Evolutionary conservation across 495 filamentous ascomycete species (phyloP).

Genomic region (Trichoderma reesei): DNA sequence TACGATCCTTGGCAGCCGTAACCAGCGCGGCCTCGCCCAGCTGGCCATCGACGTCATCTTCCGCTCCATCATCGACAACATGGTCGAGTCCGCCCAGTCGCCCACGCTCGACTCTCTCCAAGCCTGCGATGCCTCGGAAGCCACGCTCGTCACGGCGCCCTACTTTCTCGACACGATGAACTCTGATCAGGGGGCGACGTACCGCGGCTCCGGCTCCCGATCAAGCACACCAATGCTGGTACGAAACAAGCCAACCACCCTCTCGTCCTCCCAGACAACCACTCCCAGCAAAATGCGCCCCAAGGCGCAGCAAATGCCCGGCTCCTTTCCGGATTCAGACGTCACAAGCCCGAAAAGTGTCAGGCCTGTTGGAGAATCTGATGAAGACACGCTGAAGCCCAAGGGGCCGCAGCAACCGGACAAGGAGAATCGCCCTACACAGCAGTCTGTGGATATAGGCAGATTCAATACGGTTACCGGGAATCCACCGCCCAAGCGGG

Average conservation of each 20-base stretch:
- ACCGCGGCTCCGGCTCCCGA: conserved; percentile 50
- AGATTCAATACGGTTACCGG: background rate
- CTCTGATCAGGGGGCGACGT: conserved; percentile 47
- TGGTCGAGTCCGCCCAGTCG: conserved; percentile 53
- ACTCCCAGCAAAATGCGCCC: background rate
- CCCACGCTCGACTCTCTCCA: conserved; percentile 60
- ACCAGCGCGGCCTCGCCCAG: conserved; percentile 82
- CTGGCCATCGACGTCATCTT: conserved; percentile 86
- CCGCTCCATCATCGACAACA: conserved; percentile 57
- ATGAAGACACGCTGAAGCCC: conserved; percentile 10
- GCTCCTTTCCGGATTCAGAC: conserved; percentile 6
- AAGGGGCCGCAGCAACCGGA: too few relatives aligned
- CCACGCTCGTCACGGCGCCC: conserved; percentile 64
- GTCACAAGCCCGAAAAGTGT: conserved; percentile 25
- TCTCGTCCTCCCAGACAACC: conserved; percentile 12
- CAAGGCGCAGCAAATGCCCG: conserved; percentile 16
- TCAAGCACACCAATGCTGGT: conserved; percentile 75
- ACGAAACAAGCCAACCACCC: conserved; percentile 36
- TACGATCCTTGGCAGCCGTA: conserved; percentile 86
- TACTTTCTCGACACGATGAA: conserved; percentile 75
- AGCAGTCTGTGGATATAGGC: background rate
- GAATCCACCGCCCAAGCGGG: conserved; percentile 9
- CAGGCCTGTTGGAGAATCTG: conserved; percentile 23
- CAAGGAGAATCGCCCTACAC: background rate
- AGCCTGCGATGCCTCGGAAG: conserved; percentile 73